A percentile compares a stretch with the other conserved stretches of the same genome.
phyloP scores from a whole-genome alignment of 306 rosid genomes.

The Hippophae rhamnoides region DNA sequence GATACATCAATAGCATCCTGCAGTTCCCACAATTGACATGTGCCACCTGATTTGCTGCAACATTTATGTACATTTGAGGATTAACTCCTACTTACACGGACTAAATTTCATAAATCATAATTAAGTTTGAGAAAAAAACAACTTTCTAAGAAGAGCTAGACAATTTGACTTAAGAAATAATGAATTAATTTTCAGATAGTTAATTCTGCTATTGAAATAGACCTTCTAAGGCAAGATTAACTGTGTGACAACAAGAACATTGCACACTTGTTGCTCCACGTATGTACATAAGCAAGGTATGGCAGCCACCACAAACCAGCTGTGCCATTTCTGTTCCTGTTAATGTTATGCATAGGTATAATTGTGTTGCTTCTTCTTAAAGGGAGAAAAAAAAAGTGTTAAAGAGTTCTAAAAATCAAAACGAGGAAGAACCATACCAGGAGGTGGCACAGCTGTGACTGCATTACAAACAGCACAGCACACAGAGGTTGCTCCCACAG shows the following conservation, averaged over 20 bases:
- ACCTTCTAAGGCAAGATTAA: conserved; percentile 97
- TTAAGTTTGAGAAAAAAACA: neutral
- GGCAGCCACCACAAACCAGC: conserved; percentile 95
- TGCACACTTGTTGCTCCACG: conserved; percentile 94
- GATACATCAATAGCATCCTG: conserved; percentile 87
- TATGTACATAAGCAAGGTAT: conserved; percentile 91
- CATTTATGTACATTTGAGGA: conserved; percentile 13
- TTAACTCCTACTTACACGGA: neutral
- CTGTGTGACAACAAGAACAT: conserved; percentile 98
- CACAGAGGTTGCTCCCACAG: conserved; percentile 91
- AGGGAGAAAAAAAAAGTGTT: neutral
- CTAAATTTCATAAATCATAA: neutral
- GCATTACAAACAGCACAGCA: conserved; percentile 99
- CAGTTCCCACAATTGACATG: conserved; percentile 95
- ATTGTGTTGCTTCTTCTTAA: neutral
- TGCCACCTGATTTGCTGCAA: conserved; percentile 97
- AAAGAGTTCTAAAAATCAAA: neutral
- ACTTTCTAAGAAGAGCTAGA: neutral
- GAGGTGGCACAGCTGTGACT: conserved; percentile 93
- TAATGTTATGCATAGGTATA: neutral
- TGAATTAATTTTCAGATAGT: neutral
- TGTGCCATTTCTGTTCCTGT: conserved; percentile 99
- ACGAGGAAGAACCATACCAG: conserved; percentile 40
- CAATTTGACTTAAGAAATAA: neutral
- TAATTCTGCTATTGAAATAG: conserved; percentile 5